Base-by-base conservation (phyloP, 2,329 filamentous ascomycete species). In the Hymenoscyphus repandus region DNA sequence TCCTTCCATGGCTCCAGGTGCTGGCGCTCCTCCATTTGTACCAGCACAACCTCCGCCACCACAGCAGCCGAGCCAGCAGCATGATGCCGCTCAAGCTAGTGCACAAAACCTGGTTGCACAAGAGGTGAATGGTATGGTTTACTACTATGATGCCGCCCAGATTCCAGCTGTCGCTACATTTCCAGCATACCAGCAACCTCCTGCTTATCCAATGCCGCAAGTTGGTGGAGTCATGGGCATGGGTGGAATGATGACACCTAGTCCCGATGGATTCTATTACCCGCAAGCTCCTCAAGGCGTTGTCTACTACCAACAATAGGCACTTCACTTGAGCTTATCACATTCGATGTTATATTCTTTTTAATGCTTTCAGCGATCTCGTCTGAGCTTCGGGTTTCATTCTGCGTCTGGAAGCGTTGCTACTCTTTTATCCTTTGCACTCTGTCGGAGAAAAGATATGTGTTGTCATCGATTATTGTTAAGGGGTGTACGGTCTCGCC, bases 91-190 rank as follows among this genome's bases (percentile, higher is more conserved):
- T 30, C 80, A 79, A 57, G 69, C 72, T 2, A 75, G 74, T 15
- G 79, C 80, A 51, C 78, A 86, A 17, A 79, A 74, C 56, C 67
- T 82, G 38, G 79, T 86, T 43, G 89, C 90, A 0, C 91, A 96
- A 68, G 92, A 97, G 72, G 84, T 85, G 57, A 95, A 96, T 60
- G 93, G 93, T 55, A 97, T 95, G 79, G 90, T 96, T 1, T 97
- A 95, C 69, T 99, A 96, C 67, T 91, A 90, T 62, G 88, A 95
- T 64, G 78, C 88, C 6, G 78, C 83, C n/a, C 85, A 90, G 64
- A 72, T 91, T 43, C 73, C 80, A 22, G 60, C 64, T 30, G 61
- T 68, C 17, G 62, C 66, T 30, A 62, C 62, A 38, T 71, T 72
- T 50, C 61, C 71, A 32, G 66, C 66, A 42, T 80, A 79, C 57